Percentiles rank a stretch among this genome's conserved stretches.
phyloP scores from a whole-genome alignment of 2,329 filamentous ascomycete genomes.

The Pseudocercospora cruenta region DNA sequence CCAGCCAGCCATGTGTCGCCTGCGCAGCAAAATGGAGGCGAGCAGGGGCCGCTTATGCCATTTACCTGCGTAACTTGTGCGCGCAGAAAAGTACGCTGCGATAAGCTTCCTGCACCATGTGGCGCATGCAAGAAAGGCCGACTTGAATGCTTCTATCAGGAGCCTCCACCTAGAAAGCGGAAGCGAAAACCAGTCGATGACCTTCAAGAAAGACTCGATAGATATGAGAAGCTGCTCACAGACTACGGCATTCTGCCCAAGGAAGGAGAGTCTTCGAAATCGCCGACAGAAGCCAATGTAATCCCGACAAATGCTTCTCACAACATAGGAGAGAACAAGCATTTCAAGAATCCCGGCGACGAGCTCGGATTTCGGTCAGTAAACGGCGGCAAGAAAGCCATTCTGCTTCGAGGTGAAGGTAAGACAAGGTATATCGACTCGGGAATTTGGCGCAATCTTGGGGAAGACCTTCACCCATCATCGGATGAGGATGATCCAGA shows the following conservation, averaged over 20 bases:
- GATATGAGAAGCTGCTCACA: slow-evolving; percentile 46
- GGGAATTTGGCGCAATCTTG: slow-evolving; percentile 36
- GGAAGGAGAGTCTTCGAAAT: slow-evolving; percentile 11
- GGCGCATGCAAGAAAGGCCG: slow-evolving; percentile 41
- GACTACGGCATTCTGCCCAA: slow-evolving; percentile 41
- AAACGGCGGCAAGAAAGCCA: slow-evolving; percentile 24
- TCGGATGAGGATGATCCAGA: slow-evolving; percentile 34
- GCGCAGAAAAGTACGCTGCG: slow-evolving; percentile 47
- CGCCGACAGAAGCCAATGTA: neutral
- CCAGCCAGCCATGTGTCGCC: slow-evolving; percentile 19
- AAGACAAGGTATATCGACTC: slow-evolving; percentile 51
- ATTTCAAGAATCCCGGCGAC: neutral
- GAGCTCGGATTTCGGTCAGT: neutral
- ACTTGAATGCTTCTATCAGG: slow-evolving; percentile 47
- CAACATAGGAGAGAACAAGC: neutral
- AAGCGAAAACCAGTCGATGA: slow-evolving; percentile 43
- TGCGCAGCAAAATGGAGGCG: slow-evolving; percentile 9
- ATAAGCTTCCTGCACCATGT: slow-evolving; percentile 32
- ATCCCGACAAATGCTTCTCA: neutral
- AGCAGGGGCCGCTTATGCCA: slow-evolving; percentile 29
- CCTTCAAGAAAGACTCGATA: slow-evolving; percentile 42
- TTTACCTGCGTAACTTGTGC: slow-evolving; percentile 40
- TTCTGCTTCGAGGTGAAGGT: slow-evolving; percentile 36
- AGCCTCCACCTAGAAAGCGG: slow-evolving; percentile 44
- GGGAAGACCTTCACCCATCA: slow-evolving; percentile 35